Evolutionary conservation across 768 basidiomycete genomes (phyloP), one percentile per base, ranked within the genome.

Genomic region (Hygrophoropsis aurantiaca): DNA sequence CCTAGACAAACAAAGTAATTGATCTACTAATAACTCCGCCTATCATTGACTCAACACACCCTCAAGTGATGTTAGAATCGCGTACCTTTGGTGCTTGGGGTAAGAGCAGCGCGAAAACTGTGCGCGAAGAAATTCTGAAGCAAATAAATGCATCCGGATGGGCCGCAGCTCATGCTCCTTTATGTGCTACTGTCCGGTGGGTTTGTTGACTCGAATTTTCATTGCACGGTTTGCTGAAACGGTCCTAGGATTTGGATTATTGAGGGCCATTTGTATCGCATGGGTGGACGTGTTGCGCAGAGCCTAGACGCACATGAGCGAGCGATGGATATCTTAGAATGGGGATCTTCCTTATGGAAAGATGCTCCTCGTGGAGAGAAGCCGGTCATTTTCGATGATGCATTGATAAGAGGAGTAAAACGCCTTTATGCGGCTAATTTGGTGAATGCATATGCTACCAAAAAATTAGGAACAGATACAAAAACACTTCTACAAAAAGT

Each of bases 321-420:
- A 6, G 69, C 67, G 4, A 44, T 75, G 16, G 71, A 74, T 11
- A 49, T 77, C 15, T 58, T 78, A 3, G 58, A 72, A 25, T 74
- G 75, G 71, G 78, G 79, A 18, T 45, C 57, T 3, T 52, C 56
- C 20, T 43, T 51, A 6, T 79, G 74, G 71, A 54, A 65, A 26
- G 54, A 76, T 48, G 70, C 78, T 7, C 52, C 69, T 1, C 47
- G 32, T 19, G 52, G 64, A n/a, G 65, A 72, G 15, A 59, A 72
- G 11, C 77, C 78, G 4, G 58, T 56, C 9, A 68, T 80, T 11
- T 80, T 80, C 42, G 64, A 70, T 23, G 36, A 45, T 2, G 67
- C 68, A 4, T 76, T 76, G 52, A 54, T 77, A 9, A 66, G 73
- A 21, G 75, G 71, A 4, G 65, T 75, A n/a, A 69, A 62, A 35